phyloP scores from a whole-genome alignment of 495 filamentous ascomycete species.

The Lophium mytilinum region DNA sequence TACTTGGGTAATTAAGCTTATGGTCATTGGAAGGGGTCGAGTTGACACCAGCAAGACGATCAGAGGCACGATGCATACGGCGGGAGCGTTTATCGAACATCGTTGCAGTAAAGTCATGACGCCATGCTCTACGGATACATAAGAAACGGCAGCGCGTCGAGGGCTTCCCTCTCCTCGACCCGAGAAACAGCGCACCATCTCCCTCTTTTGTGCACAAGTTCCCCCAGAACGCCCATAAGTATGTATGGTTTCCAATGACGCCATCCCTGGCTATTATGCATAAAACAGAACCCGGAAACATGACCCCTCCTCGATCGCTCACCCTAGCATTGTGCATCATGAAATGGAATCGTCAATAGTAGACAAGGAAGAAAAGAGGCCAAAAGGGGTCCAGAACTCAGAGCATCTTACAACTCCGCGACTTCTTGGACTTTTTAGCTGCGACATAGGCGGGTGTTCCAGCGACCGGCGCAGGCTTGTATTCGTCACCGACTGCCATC shows the following conservation, averaged over 20 bases:
- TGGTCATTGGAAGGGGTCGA: too few species aligned
- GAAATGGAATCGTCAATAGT: background rate
- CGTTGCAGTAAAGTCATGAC: background rate
- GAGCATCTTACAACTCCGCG: conserved; percentile 62
- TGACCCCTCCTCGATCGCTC: conserved; percentile 16
- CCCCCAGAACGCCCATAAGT: background rate
- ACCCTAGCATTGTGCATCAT: conserved; percentile 22
- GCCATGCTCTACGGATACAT: background rate
- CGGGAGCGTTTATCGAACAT: too few species aligned
- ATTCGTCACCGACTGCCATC: conserved; percentile 67
- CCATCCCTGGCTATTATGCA: conserved; percentile 2
- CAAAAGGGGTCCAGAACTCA: conserved; percentile 32
- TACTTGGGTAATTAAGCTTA: too few species aligned
- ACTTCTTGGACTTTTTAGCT: conserved; percentile 50
- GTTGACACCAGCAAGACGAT: too few species aligned
- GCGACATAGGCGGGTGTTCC: conserved; percentile 5
- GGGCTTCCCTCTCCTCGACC: too few species aligned
- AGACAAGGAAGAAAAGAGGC: conserved; percentile 14
- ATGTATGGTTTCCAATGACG: conserved; percentile 1
- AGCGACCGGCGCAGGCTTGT: conserved; percentile 33
- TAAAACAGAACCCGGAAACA: background rate
- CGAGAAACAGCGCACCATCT: too few species aligned
- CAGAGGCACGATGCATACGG: too few species aligned
- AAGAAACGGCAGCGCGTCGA: background rate
- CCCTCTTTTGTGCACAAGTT: background rate